phyloP scores from a whole-genome alignment of 352 stramenopile genomes.

The Nothophytophthora sp. region DNA sequence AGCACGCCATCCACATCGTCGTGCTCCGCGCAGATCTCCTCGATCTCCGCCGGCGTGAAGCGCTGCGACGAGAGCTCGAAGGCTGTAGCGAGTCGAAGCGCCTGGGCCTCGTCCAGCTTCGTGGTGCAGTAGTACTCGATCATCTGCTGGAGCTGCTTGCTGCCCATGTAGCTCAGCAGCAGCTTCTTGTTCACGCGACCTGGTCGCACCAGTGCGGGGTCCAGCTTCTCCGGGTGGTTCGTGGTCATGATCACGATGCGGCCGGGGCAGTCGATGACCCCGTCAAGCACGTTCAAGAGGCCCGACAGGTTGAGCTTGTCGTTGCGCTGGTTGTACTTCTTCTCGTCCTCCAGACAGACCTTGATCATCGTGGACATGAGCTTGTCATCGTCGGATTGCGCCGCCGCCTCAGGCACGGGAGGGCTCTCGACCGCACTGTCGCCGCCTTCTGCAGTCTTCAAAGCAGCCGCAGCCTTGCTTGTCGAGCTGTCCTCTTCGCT shows the following conservation, averaged over 20 bases:
- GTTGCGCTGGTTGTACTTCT: slow-evolving; percentile 27
- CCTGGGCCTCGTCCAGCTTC: slow-evolving; percentile 24
- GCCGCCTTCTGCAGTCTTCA: slow-evolving; percentile 26
- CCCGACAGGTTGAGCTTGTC: slow-evolving; percentile 79
- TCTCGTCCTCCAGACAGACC: slow-evolving; percentile 25
- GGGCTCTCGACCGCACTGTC: no score
- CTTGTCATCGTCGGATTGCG: slow-evolving; percentile 27
- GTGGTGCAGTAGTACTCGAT: slow-evolving; percentile 68
- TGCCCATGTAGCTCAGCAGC: slow-evolving; percentile 61
- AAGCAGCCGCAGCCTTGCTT: slow-evolving; percentile 17
- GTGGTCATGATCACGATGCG: slow-evolving; percentile 94
- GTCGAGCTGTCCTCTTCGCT: slow-evolving; percentile 21
- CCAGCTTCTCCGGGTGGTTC: slow-evolving; percentile 94
- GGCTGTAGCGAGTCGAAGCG: slow-evolving; percentile 14
- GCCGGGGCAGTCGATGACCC: slow-evolving; percentile 82
- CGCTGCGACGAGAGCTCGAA: slow-evolving; percentile 1
- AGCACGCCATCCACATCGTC: slow-evolving; percentile 42
- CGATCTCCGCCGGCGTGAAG: slow-evolving; percentile 53
- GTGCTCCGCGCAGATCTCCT: slow-evolving; percentile 56
- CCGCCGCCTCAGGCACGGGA: slow-evolving; percentile 4
- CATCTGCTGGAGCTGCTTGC: slow-evolving; percentile 49
- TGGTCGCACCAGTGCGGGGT: slow-evolving; percentile 89
- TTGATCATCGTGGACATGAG: slow-evolving; percentile 40
- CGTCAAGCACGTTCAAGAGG: slow-evolving; percentile 89
- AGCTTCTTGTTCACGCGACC: slow-evolving; percentile 91